Evolutionary conservation across 371 early-diverging fungal species (phyloP), one percentile per base, ranked within the genome.

Genomic region (Conidiobolus incongruus): DNA sequence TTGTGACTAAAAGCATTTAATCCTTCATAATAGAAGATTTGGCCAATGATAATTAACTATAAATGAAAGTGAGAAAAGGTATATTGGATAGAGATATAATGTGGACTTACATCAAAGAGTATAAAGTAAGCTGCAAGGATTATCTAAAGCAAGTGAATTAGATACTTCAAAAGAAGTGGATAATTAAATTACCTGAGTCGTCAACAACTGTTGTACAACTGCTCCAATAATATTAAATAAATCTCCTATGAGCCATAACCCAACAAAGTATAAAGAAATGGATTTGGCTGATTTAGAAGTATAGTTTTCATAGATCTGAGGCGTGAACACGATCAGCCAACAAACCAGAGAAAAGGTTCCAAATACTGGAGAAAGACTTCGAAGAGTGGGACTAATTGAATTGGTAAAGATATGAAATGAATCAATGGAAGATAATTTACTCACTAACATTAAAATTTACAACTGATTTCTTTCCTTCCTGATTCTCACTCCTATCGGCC

Each of bases 161-260:
- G 16, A n/a, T 21, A 23, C 22, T n/a, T 16, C 22, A 21, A 15
- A 28, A n/a, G 29, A 40, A 23, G 28, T 40, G 28, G 21, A 13
- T n/a, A 28, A 40, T 26, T n/a, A 40, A 15, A 40, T 8, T 57
- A 78, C 77, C 59, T 73, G 71, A 0, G 81, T 77, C 5, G 66
- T 49, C 33, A 81, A 49, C 35, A 87, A 64, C 39, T 74, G 59
- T 40, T 84, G 82, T 52, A 76, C 59, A 16, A 76, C 56, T 35
- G 77, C 71, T 33, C 87, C 89, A 35, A 71, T 52, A 28, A 84
- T 54, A 55, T 84, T 83, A 52, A 73, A 66, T 23, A 80, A 51
- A 49, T 88, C 89, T 12, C 87, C 89, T 0, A 68, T 63, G n/a
- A 82, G 55, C 89, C 89, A 88, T 51, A 78, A 70, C 17, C 70